A percentile compares a stretch with the other conserved stretches of the same genome.
These are phyloP conservation scores for Wallacemonas sp. DNA, from an alignment of 208 protist genomes.

Conservation along the genomic window DNA sequence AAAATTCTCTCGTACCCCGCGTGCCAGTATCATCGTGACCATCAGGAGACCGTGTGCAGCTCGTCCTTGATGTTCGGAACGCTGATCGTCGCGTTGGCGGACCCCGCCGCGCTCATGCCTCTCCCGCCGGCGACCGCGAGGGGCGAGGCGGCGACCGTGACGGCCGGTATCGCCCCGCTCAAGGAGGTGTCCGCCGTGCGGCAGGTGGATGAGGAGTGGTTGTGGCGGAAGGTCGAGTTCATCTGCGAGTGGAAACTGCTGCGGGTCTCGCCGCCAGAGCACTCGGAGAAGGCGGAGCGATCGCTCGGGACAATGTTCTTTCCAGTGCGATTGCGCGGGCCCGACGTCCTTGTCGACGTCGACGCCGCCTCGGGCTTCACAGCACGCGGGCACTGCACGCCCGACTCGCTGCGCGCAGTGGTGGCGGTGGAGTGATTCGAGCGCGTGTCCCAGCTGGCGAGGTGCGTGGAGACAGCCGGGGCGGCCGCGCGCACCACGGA, in stretches of 20 bases:
- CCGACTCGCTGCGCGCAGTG: slow-evolving; percentile 1
- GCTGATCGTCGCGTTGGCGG: slow-evolving; percentile 1
- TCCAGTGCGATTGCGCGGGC: slow-evolving; percentile 51
- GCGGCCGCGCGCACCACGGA: slow-evolving; percentile 13
- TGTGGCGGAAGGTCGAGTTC: slow-evolving; percentile 34
- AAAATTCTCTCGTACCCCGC: too few relatives aligned
- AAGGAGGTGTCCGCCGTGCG: slow-evolving; percentile 54
- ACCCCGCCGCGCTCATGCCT: background rate
- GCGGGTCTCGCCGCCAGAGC: slow-evolving; percentile 79
- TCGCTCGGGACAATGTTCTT: slow-evolving; percentile 71
- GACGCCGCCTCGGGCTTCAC: slow-evolving; percentile 43
- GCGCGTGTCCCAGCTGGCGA: background rate
- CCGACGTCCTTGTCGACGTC: slow-evolving; percentile 24
- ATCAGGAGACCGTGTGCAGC: background rate
- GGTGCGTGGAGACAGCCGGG: background rate
- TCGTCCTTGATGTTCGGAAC: slow-evolving; percentile 12
- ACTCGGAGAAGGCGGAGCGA: slow-evolving; percentile 87
- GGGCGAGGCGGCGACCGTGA: slow-evolving; percentile 3
- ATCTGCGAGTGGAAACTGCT: slow-evolving; percentile 48
- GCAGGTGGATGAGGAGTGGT: slow-evolving; percentile 45
- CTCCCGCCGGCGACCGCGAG: slow-evolving; percentile 2
- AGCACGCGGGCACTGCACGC: slow-evolving; percentile 32
- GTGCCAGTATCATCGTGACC: too few relatives aligned
- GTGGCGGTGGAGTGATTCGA: slow-evolving; percentile 14
- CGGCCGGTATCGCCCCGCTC: slow-evolving; percentile 11